Percentiles rank a stretch among this genome's conserved stretches.
These are phyloP conservation scores for Chlamydomonas reinhardtii DNA, from an alignment of 163 green algal genomes.

Conservation along the genomic window DNA sequence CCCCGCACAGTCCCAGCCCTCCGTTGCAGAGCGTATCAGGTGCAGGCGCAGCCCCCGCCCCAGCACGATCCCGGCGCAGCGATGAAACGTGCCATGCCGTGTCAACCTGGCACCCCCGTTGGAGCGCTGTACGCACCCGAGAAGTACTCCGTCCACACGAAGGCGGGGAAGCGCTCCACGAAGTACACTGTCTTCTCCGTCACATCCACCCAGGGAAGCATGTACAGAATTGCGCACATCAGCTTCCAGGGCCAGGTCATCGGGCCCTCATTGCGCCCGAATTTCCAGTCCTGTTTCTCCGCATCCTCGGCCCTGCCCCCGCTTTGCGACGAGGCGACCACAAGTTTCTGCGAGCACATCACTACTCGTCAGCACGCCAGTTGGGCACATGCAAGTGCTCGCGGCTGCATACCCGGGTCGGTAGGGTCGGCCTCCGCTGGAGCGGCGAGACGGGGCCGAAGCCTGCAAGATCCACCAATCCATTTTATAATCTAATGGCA, in stretches of 20 bases:
- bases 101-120: too few species aligned
- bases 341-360: constrained; percentile 12
- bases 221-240: constrained; percentile 74
- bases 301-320: constrained; percentile 56
- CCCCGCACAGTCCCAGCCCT: too few species aligned
- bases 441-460: constrained; percentile 24
- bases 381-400: too few species aligned
- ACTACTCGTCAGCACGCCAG: too few species aligned
- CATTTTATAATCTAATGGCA: too few species aligned
- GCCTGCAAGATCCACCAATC: neutral
- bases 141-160: constrained; percentile 77
- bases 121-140: constrained; percentile 45
- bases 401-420: constrained; percentile 24
- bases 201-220: constrained; percentile 77
- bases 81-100: too few species aligned
- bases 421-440: neutral
- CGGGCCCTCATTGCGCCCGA: constrained; percentile 64
- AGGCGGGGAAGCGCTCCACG: constrained; percentile 73
- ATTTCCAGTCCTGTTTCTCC: constrained; percentile 77
- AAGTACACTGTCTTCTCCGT: constrained; percentile 78
- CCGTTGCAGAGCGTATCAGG: too few species aligned
- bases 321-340: constrained; percentile 48
- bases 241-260: constrained; percentile 78
- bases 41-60: too few species aligned
- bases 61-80: too few species aligned